These are phyloP conservation scores for Austropuccinia psidii DNA, from an alignment of 1,284 basidiomycete genomes.

Conservation along the genomic window DNA sequence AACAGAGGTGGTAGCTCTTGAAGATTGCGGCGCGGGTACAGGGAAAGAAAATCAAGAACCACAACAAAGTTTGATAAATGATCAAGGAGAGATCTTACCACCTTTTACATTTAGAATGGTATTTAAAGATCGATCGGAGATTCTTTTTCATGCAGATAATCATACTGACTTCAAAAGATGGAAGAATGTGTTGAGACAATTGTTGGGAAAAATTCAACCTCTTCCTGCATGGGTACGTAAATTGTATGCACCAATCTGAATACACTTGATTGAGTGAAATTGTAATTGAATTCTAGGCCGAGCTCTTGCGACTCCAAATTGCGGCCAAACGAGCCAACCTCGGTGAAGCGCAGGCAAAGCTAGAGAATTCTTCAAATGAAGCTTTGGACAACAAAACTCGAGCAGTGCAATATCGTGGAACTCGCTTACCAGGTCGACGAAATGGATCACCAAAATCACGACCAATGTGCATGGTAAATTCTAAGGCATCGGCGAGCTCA, in stretches of 20 bases:
- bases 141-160: slow-evolving; percentile 35
- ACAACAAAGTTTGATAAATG: slow-evolving; percentile 11
- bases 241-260: not conserved
- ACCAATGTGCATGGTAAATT: not conserved
- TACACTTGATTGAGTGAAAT: not conserved
- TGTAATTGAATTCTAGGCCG: slow-evolving; percentile 15
- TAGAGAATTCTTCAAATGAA: not conserved
- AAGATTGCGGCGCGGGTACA: slow-evolving; percentile 12
- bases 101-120: slow-evolving; percentile 33
- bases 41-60: not conserved
- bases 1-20: slow-evolving; percentile 12
- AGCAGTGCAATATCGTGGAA: not conserved
- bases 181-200: slow-evolving; percentile 29
- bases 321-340: not conserved
- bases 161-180: slow-evolving; percentile 16
- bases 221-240: slow-evolving; percentile 35
- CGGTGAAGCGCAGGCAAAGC: not conserved
- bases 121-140: slow-evolving; percentile 34
- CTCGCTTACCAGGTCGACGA: slow-evolving; percentile 1
- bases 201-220: slow-evolving; percentile 29
- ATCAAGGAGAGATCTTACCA: slow-evolving; percentile 30
- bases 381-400: not conserved
- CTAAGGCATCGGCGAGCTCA: not conserved
- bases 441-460: not conserved
- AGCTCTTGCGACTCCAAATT: slow-evolving; percentile 32